Evolutionary conservation across 2,329 filamentous ascomycete genomes (phyloP).

Genomic region (Penicillium oxalicum): DNA sequence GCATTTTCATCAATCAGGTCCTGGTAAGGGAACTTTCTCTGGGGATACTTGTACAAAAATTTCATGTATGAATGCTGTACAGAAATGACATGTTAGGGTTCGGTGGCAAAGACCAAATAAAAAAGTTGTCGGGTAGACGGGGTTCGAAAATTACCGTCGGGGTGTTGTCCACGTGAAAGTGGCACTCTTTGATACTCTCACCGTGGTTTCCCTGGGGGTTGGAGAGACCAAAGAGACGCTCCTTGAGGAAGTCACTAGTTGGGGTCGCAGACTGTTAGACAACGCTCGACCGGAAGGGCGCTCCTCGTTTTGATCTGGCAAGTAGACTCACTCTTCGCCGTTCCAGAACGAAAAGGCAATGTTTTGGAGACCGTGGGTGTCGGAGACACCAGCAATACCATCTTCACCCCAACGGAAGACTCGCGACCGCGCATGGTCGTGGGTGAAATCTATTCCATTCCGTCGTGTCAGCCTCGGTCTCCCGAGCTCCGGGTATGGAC

Average conservation of each 20-base stretch:
- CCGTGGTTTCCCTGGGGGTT: conserved; percentile 97
- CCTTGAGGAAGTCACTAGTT: conserved; percentile 82
- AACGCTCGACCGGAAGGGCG: background rate
- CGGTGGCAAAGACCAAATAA: no score
- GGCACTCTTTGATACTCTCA: conserved; percentile 92
- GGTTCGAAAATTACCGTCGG: conserved; percentile 51
- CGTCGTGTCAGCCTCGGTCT: conserved; percentile 4
- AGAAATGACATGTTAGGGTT: background rate
- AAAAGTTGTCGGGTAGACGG: no score
- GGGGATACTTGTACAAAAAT: conserved; percentile 94
- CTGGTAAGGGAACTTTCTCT: conserved; percentile 85
- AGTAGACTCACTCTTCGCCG: conserved; percentile 69
- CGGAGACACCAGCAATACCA: conserved; percentile 91
- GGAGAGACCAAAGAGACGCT: conserved; percentile 87
- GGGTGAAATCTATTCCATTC: conserved; percentile 67
- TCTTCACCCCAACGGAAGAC: conserved; percentile 95
- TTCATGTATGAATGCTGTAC: conserved; percentile 95
- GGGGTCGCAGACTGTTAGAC: background rate
- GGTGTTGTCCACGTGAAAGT: conserved; percentile 94
- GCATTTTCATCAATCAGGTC: conserved; percentile 81
- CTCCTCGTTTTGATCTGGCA: background rate
- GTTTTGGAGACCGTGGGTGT: conserved; percentile 85
- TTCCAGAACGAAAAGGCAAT: conserved; percentile 98
- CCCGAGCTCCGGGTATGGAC: no score
- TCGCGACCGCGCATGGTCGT: conserved; percentile 83